Evolutionary conservation across 108 stramenopile species (phyloP).

Genomic region (Skeletonema potamos): DNA sequence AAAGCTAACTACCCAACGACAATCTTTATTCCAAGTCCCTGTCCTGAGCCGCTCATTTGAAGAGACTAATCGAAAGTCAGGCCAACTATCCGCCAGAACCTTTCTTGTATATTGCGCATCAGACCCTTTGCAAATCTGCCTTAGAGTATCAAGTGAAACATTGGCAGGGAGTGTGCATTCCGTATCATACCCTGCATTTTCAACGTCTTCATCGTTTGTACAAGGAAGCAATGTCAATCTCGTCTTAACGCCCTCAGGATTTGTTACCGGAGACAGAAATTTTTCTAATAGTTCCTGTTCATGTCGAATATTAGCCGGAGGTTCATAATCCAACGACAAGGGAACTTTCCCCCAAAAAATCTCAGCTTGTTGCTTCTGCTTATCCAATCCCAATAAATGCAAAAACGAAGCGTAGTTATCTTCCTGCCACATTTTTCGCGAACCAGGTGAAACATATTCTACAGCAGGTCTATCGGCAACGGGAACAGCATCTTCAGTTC

Average conservation of each 20-base stretch:
- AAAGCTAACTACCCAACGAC: slow-evolving; percentile 30
- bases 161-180: slow-evolving; percentile 19
- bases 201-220: background rate
- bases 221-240: slow-evolving; percentile 23
- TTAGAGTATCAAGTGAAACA: background rate
- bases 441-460: slow-evolving; percentile 11
- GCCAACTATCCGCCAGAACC: slow-evolving; percentile 5
- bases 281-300: slow-evolving; percentile 16
- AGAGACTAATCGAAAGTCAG: background rate
- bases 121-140: slow-evolving; percentile 1
- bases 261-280: slow-evolving; percentile 26
- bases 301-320: slow-evolving; percentile 12
- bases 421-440: slow-evolving; percentile 21
- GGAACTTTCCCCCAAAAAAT: slow-evolving; percentile 6
- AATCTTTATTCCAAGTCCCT: slow-evolving; percentile 7
- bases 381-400: slow-evolving; percentile 19
- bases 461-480: slow-evolving; percentile 11
- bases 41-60: slow-evolving; percentile 10
- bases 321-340: slow-evolving; percentile 35
- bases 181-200: slow-evolving; percentile 4
- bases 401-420: slow-evolving; percentile 33
- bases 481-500: slow-evolving; percentile 27
- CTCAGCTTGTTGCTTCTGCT: background rate
- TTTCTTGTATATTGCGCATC: slow-evolving; percentile 6
- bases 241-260: slow-evolving; percentile 36